phyloP scores from a whole-genome alignment of 331 rosid species.

The Erythrophleum ivorense region DNA sequence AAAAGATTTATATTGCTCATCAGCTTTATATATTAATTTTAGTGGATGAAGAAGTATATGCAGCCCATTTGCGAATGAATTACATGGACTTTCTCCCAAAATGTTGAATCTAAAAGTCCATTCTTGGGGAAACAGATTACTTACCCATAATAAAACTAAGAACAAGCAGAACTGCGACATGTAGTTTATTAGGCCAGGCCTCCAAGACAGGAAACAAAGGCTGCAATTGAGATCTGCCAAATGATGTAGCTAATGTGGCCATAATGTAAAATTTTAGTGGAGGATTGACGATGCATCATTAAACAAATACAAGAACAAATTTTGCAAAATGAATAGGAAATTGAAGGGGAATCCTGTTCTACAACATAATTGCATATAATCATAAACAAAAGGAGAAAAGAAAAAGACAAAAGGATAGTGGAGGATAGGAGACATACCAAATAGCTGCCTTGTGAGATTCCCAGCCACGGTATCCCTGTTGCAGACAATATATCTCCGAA shows the following conservation, averaged over 20 bases:
- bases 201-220: conserved; percentile 81
- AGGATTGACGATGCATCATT: conserved; percentile 31
- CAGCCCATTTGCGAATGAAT: conserved; percentile 28
- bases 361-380: not conserved
- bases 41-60: not conserved
- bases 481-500: conserved; percentile 86
- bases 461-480: conserved; percentile 87
- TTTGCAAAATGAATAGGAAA: conserved; percentile 16
- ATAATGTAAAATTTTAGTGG: conserved; percentile 41
- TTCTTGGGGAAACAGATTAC: conserved; percentile 39
- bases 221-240: conserved; percentile 82
- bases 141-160: conserved; percentile 88
- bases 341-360: not conserved
- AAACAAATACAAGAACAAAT: conserved; percentile 21
- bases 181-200: conserved; percentile 72
- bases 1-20: too few relatives aligned
- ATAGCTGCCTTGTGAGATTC: conserved; percentile 75
- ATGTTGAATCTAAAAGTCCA: conserved; percentile 23
- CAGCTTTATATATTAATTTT: too few relatives aligned
- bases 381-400: too few relatives aligned
- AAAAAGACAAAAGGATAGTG: too few relatives aligned
- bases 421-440: conserved; percentile 49
- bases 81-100: conserved; percentile 4
- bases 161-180: conserved; percentile 68
- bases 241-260: conserved; percentile 74